Conservation (phyloP, 768 basidiomycete genomes). For the Kwoniella europaea region DNA sequence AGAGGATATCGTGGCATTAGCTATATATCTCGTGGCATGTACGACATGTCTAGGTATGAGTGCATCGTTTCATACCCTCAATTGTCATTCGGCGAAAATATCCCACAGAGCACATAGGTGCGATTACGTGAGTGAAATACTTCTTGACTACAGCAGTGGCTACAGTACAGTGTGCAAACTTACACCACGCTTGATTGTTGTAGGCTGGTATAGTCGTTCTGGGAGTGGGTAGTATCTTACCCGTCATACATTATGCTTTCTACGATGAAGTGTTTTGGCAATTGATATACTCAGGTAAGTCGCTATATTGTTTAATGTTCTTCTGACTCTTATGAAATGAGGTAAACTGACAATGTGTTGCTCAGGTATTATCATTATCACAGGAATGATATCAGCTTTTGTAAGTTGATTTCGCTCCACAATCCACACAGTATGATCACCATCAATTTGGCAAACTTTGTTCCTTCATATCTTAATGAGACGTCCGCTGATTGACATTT, state of each 20-base stretch:
- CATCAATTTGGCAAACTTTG: no score
- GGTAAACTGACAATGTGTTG: background rate
- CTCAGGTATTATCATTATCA: background rate
- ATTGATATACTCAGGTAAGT: constrained; percentile 41
- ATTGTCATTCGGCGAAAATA: constrained; percentile 72
- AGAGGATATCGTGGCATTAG: constrained; percentile 54
- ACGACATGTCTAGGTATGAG: constrained; percentile 75
- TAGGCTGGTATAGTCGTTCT: constrained; percentile 80
- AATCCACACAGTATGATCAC: constrained; percentile 59
- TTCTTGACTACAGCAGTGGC: no score
- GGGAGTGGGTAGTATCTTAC: constrained; percentile 78
- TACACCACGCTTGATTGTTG: constrained; percentile 45
- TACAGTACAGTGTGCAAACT: background rate
- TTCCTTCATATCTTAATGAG: no score
- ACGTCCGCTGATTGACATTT: background rate
- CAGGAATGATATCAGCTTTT: background rate
- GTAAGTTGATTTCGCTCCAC: constrained; percentile 1
- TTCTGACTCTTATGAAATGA: background rate
- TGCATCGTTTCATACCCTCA: constrained; percentile 73
- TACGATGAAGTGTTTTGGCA: constrained; percentile 28
- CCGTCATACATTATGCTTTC: constrained; percentile 76
- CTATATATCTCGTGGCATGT: constrained; percentile 72
- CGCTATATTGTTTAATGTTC: background rate
- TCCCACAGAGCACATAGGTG: constrained; percentile 55
- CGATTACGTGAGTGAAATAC: constrained; percentile 60